phyloP scores from a whole-genome alignment of 2,329 filamentous ascomycete genomes.

The Fusarium continuum region DNA sequence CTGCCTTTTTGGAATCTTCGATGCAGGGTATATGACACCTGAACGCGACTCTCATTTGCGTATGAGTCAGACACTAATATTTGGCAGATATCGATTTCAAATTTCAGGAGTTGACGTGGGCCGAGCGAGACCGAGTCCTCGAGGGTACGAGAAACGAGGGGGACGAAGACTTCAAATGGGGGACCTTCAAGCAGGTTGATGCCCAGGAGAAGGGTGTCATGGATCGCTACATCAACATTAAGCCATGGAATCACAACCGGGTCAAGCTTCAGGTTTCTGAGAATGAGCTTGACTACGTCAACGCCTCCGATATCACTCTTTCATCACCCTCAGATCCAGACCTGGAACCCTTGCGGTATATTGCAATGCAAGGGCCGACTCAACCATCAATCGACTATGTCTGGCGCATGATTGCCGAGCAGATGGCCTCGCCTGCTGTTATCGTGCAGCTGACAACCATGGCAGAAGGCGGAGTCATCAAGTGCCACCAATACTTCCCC shows the following conservation, averaged over 20 bases:
- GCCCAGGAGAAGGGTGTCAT: constrained; percentile 51
- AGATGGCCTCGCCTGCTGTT: constrained; percentile 75
- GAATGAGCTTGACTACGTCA: constrained; percentile 80
- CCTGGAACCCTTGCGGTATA: constrained; percentile 69
- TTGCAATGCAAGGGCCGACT: constrained; percentile 94
- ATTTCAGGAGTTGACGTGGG: constrained; percentile 64
- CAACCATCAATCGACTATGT: constrained; percentile 78
- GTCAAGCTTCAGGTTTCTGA: constrained; percentile 81
- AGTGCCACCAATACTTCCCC: constrained; percentile 92
- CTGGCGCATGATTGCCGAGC: constrained; percentile 95
- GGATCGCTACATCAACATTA: constrained; percentile 90
- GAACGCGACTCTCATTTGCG: neutral
- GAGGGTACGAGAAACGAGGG: constrained; percentile 51
- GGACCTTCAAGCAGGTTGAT: constrained; percentile 49
- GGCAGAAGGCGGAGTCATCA: constrained; percentile 78
- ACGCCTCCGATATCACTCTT: constrained; percentile 77
- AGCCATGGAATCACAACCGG: constrained; percentile 88
- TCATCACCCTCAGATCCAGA: constrained; percentile 52
- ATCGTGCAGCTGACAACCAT: constrained; percentile 96
- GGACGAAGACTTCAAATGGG: constrained; percentile 48
- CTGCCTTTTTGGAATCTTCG: constrained; percentile 52
- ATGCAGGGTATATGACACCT: constrained; percentile 47
- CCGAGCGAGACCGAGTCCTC: constrained; percentile 59
- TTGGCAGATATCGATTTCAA: constrained; percentile 58
- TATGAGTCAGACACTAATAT: constrained; percentile 13